Evolutionary conservation across 495 filamentous ascomycete species (phyloP), one percentile per base, ranked within the genome.

Genomic region (Clavariopsis aquatica): DNA sequence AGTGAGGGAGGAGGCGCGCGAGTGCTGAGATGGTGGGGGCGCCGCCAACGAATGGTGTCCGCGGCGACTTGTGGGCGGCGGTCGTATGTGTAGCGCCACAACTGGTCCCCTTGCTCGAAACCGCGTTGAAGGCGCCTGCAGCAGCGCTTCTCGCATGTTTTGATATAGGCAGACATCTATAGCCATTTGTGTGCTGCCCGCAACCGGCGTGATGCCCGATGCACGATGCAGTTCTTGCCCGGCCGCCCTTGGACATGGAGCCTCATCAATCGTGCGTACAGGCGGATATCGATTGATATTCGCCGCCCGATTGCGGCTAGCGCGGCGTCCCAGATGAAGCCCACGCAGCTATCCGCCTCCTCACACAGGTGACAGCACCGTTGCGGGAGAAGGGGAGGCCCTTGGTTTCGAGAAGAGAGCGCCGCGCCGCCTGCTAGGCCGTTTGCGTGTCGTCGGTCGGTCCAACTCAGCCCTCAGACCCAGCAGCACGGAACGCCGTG

Each of bases 111-210:
- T 64, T 66, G 56, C 56, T 61, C 34, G 38, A 58, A 56, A 56
- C 36, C 57, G 64, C 51, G n/a, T 36, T 49, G 56, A 60, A 24
- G 64, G 64, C 64, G 49, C 53, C 56, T 60, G 64, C 64, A 55
- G 64, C 34, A 46, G 49, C 9, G 26, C 26, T n/a, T 43, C 31
- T 34, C 12, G n/a, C n/a, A n/a, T n/a, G 38, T 3, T 52, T 36
- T 65, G 62, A 56, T 60, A 60, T 60, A 60, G 49, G 57, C n/a
- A 52, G 45, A 55, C 36, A n/a, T 60, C 12, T 64, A 65, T 60
- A 49, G 17, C 24, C 10, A 20, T 56, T 59, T 65, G 54, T 36
- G 56, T 43, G 28, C 17, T 53, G 26, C 7, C 22, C 64, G 38
- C 24, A 66, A 61, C 17, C 12, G 57, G 64, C 24, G 49, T 49